Percentiles rank a stretch among this genome's conserved stretches.
phyloP scores from a whole-genome alignment of 352 stramenopile species.

The Pythium volutum region DNA sequence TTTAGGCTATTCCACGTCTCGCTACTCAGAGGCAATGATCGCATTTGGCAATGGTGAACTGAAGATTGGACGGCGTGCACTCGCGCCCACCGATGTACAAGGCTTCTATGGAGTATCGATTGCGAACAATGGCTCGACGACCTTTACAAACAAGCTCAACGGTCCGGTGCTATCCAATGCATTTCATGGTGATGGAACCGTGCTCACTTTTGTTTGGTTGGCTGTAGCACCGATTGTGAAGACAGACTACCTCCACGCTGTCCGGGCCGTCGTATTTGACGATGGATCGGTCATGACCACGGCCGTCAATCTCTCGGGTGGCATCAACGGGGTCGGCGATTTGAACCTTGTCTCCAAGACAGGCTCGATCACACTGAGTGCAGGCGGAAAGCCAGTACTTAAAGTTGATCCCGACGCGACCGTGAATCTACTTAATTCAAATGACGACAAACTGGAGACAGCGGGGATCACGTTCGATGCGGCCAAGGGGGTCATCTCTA shows the following conservation, averaged over 20 bases:
- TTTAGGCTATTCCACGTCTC: constrained; percentile 68
- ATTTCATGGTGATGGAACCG: not conserved
- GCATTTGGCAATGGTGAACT: constrained; percentile 62
- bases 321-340: constrained; percentile 69
- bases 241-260: constrained; percentile 61
- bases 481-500: constrained; percentile 32
- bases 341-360: constrained; percentile 72
- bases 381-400: constrained; percentile 54
- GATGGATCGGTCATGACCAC: constrained; percentile 82
- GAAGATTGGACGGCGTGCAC: constrained; percentile 50
- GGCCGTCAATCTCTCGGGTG: constrained; percentile 69
- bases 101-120: constrained; percentile 71
- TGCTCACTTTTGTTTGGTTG: not conserved
- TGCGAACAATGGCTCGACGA: constrained; percentile 59
- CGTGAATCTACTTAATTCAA: constrained; percentile 45
- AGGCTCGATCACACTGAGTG: constrained; percentile 60
- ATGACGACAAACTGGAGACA: constrained; percentile 40
- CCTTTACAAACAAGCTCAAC: constrained; percentile 63
- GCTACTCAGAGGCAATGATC: constrained; percentile 69
- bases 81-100: constrained; percentile 47
- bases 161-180: constrained; percentile 31
- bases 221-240: constrained; percentile 51
- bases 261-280: constrained; percentile 63
- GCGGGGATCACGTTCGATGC: constrained; percentile 55
- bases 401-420: constrained; percentile 50